Conservation (phyloP, 495 filamentous ascomycete species). For the Lasiosphaeria hispida region DNA sequence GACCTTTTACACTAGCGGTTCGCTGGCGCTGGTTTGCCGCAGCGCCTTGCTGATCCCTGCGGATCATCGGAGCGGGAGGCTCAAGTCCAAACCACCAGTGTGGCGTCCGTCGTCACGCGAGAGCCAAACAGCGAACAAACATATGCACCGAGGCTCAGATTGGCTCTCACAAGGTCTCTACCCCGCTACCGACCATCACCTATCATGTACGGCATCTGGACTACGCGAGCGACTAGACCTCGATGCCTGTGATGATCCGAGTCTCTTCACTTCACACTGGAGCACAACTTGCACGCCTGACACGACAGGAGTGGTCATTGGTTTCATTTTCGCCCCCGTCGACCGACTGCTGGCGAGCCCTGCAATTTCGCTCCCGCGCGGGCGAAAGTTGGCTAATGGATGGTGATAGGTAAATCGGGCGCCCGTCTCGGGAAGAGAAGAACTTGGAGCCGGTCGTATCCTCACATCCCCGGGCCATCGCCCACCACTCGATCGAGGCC, state of each 20-base stretch:
- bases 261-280: too few relatives aligned
- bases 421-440: neutral
- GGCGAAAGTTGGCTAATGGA: too few relatives aligned
- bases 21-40: conserved; percentile 3
- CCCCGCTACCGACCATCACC: neutral
- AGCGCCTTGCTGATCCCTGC: neutral
- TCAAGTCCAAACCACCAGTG: conserved; percentile 3
- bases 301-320: too few relatives aligned
- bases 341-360: too few relatives aligned
- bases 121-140: neutral
- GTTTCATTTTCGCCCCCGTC: too few relatives aligned
- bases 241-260: too few relatives aligned
- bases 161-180: neutral
- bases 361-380: too few relatives aligned
- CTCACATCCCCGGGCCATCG: neutral
- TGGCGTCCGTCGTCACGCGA: neutral
- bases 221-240: too few relatives aligned
- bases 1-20: neutral
- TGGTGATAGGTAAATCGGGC: too few relatives aligned
- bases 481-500: neutral
- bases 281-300: too few relatives aligned
- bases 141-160: neutral
- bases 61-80: neutral
- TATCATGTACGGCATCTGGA: too few relatives aligned
- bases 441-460: neutral